A percentile compares a stretch with the other conserved stretches of the same genome.
These are phyloP conservation scores for Seiridium unicorne DNA, from an alignment of 2,329 filamentous ascomycete genomes.

Conservation along the genomic window DNA sequence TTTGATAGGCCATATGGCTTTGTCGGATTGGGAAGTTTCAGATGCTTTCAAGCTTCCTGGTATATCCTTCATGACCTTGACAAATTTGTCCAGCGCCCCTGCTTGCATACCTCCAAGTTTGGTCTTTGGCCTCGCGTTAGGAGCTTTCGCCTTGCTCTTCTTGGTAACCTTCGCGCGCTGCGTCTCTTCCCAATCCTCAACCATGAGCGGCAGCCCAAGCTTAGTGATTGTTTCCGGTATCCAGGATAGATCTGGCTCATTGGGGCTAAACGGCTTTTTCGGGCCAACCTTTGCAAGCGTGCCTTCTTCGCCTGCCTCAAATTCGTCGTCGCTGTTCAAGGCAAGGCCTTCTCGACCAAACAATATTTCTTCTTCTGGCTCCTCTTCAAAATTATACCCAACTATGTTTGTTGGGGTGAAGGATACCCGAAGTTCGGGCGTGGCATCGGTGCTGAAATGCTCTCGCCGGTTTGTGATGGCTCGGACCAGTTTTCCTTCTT, in stretches of 20 bases:
- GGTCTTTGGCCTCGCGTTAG: conserved; percentile 17
- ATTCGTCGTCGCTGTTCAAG: conserved; percentile 66
- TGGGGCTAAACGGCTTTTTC: conserved; percentile 60
- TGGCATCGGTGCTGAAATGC: conserved; percentile 73
- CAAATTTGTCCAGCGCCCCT: conserved; percentile 38
- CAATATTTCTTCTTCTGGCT: conserved; percentile 60
- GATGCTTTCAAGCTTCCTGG: conserved; percentile 4
- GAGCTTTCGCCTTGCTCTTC: conserved; percentile 19
- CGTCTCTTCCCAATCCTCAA: conserved; percentile 61
- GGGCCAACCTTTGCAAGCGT: conserved; percentile 19
- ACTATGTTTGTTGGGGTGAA: conserved; percentile 77
- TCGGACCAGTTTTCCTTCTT: conserved; percentile 56
- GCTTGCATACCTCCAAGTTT: conserved; percentile 19
- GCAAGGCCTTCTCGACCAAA: conserved; percentile 54
- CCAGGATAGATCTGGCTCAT: conserved; percentile 65
- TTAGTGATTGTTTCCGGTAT: conserved; percentile 63
- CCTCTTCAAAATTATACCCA: conserved; percentile 70
- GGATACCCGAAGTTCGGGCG: conserved; percentile 74
- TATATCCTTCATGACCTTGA: conserved; percentile 36
- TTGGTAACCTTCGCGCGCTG: conserved; percentile 29
- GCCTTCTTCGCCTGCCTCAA: conserved; percentile 37
- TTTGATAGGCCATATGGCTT: neutral
- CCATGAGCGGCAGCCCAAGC: conserved; percentile 62
- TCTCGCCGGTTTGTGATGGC: conserved; percentile 65
- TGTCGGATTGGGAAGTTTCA: neutral